Base-by-base conservation (phyloP, 345 rosid genomes). In the Moringa oleifera region DNA sequence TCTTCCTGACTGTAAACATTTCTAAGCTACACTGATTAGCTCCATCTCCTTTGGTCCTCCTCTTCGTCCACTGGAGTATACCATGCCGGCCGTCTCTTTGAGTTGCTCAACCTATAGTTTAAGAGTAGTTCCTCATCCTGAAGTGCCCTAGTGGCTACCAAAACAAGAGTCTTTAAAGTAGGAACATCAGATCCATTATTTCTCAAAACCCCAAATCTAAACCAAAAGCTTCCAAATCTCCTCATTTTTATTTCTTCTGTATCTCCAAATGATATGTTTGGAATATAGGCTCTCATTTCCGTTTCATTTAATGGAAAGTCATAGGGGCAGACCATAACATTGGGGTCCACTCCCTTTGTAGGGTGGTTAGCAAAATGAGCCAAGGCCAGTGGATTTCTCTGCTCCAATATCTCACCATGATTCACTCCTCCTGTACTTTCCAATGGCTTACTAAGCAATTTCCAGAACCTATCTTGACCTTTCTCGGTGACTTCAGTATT, bases 361-460 rank as follows among this genome's bases (percentile, higher is more conserved):
- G 90, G 87, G 59, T 93, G 96, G 62, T 86, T 93, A 4, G 81
- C 79, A 57, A 83, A 88, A 75, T 93, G 98, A 69, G 94, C 97
- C 68, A 84, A 74, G 50, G 94, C 96, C 65, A 90, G 70, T 12
- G 98, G 97, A 64, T 90, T 93, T 71, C 97, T 84, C 68, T 78
- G 77, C 78, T 93, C 98, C 72, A 88, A 64, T 53, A 80, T 68
- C 41, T 80, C 87, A 50, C 65, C 53, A 53, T 46, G 25, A 31
- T 23, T 50, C 0, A 74, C 72, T 66, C 69, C 65, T 16, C 1
- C 66, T 15, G 61, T 49, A 63, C 68, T 83, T 73, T 80, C 67
- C 61, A 81, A 62, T 23, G 97, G 98, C 78, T 81, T 84, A 61
- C 96, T 88, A 19, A 93, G 86, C 63, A 73, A 59, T 73, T 76